Evolutionary conservation across 2,329 filamentous ascomycete genomes (phyloP), one percentile per base, ranked within the genome.

Genomic region (Macroventuria anomochaeta): DNA sequence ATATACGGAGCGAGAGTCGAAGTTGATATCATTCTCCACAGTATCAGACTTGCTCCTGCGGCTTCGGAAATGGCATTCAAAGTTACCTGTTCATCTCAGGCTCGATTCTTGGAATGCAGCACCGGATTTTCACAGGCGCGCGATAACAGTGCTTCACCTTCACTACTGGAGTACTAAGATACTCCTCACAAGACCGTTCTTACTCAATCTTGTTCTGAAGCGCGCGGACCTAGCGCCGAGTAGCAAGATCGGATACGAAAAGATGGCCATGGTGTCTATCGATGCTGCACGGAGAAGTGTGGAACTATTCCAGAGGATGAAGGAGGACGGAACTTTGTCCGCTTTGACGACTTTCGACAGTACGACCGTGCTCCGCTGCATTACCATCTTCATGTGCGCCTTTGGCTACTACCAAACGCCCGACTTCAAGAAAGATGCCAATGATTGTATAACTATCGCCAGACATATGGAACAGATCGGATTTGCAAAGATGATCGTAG

Each of bases 381-480:
- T 70, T 28, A 72, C 73, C 59, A 69, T 75, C 3, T 75, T 73
- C 49, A 69, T 74, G 40, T 61, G 74, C 12, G 71, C 71, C 7
- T 73, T 67, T 39, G 65, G 62, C 6, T 69, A 70, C 31, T 71
- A 68, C 6, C 63, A 65, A 34, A 56, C 57, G 21, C 50, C 63
- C 3, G 64, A 68, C 8, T 71, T 71, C 37, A 65, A 62, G 23
- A 44, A 50, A 10, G 58, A 71, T 18, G 72, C 73, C 20, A 60
- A 67, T 37, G 63, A 62, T 6, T 56, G 65, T 29, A 44, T 74
- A 15, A 32, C 37, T 6, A 52, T 74, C 1, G 49, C 62, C 8
- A 50, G 56, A 10, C 55, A 59, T 2, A 71, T 75, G 68, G 64
- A 72, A 41, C 67, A 70, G 15, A 65, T 73, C 38, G 72, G 72